These are phyloP conservation scores for Aspergillus fijiensis DNA, from an alignment of 2,329 filamentous ascomycete genomes.

Conservation along the genomic window DNA sequence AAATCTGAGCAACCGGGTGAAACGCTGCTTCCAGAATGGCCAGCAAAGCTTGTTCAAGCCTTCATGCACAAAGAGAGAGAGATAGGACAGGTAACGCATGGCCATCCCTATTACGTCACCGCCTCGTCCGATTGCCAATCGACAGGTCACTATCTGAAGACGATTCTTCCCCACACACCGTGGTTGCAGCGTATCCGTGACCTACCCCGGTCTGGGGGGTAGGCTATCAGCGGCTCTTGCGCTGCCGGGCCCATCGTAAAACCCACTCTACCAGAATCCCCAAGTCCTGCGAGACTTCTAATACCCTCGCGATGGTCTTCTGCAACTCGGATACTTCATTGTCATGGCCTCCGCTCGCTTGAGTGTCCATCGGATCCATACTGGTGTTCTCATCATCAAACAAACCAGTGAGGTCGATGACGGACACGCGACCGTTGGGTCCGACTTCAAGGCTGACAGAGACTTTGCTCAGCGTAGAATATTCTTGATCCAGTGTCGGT, in stretches of 20 bases:
- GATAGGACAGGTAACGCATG: neutral
- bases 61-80: neutral
- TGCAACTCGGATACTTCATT: conserved; percentile 27
- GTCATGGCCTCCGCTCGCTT: conserved; percentile 18
- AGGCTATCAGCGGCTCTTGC: conserved; percentile 19
- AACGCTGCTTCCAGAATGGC: conserved; percentile 3
- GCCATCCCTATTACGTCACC: conserved; percentile 5
- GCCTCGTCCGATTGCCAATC: neutral
- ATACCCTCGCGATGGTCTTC: conserved; percentile 38
- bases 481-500: conserved; percentile 8
- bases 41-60: conserved; percentile 1
- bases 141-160: neutral
- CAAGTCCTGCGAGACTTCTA: conserved; percentile 47
- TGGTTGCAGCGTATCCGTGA: conserved; percentile 4
- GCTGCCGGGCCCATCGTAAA: conserved; percentile 36
- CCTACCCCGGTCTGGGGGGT: neutral
- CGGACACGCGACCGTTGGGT: conserved; percentile 41
- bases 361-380: conserved; percentile 19
- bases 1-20: neutral
- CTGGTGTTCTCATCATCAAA: conserved; percentile 19
- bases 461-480: conserved; percentile 23
- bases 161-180: conserved; percentile 10
- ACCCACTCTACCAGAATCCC: conserved; percentile 47
- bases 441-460: conserved; percentile 42
- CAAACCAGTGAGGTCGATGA: conserved; percentile 40